Conservation (phyloP, 2,329 filamentous ascomycete species). For the Trichothecium sympodiale region DNA sequence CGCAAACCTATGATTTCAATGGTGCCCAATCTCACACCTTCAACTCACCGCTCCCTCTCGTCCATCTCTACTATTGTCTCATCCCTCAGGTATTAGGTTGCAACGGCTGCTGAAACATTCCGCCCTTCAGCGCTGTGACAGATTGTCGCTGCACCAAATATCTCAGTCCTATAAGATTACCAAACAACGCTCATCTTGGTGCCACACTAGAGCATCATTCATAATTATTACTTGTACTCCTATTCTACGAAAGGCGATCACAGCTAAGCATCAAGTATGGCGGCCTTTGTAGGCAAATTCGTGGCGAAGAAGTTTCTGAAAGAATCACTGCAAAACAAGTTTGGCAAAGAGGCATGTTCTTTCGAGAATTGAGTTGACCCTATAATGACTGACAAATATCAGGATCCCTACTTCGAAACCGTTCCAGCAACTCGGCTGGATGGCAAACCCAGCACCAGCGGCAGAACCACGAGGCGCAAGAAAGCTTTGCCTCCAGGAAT, state of each 20-base stretch:
- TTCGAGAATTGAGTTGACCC: neutral
- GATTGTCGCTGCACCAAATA: no score
- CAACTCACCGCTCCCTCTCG: no score
- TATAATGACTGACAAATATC: slow-evolving; percentile 3
- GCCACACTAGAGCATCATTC: no score
- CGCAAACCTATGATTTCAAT: no score
- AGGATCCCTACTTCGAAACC: slow-evolving; percentile 88
- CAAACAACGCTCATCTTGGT: no score
- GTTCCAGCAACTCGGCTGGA: slow-evolving; percentile 63
- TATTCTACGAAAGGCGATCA: neutral
- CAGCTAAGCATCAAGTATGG: slow-evolving; percentile 26
- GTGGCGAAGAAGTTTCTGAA: slow-evolving; percentile 46
- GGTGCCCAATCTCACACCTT: no score
- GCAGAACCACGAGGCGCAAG: slow-evolving; percentile 72
- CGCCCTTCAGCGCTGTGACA: no score
- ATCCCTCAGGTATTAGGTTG: no score
- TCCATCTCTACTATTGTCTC: no score
- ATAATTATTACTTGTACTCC: neutral
- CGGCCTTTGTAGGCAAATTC: slow-evolving; percentile 39
- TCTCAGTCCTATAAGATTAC: no score
- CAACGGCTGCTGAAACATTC: no score
- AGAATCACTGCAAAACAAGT: slow-evolving; percentile 45
- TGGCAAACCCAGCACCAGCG: slow-evolving; percentile 41
- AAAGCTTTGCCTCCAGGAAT: slow-evolving; percentile 78
- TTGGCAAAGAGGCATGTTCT: slow-evolving; percentile 40